Evolutionary conservation across 2,329 filamentous ascomycete species (phyloP), one percentile per base, ranked within the genome.

Genomic region (Diplodia mutila): DNA sequence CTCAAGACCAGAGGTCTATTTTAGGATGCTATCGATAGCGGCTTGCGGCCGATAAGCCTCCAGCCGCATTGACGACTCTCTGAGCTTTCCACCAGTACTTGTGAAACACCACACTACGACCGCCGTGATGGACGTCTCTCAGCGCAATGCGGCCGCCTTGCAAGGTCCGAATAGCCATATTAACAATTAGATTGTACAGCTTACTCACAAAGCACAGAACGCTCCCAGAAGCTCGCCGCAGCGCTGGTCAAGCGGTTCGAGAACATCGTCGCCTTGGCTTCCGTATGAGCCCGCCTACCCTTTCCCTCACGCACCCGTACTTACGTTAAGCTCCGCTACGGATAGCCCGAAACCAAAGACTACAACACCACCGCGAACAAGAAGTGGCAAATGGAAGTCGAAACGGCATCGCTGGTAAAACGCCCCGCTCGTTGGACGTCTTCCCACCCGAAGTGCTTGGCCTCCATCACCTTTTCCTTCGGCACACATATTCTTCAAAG

Each of bases 341-440:
- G 32, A 59, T 70, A 86, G 82, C 80, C 81, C 48, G 80, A 85
- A 66, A 82, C 80, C 49, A 80, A 80, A 42, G 86, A 86, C 71
- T 81, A 86, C 69, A 84, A 84, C 25, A 81, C 82, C 18, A 86
- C 85, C 2, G 86, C 87, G 5, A 82, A 86, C 18, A 84, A 85
- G 69, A 83, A 85, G 21, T 85, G 87, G 68, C 83, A 87, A 69
- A 84, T 89, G 37, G 83, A 86, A 67, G 84, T 87, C 7, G 86
- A 89, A 72, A 86, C 85, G 4, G 83, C 85, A 12, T 85, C 85
- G 16, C 75, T 90, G 75, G 86, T 88, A 70, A 85, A 69, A 84
- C 29, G 18, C 21, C 12, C 39, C 11, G 4, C 27, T 27, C 27
- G 16, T 21, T 37, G n/a, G 16, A 37, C 12, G 11, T n/a, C 53